Percentiles rank a stretch among this genome's conserved stretches.
Conservation (phyloP, 495 filamentous ascomycete genomes). For the Trichoderma erinaceum region DNA sequence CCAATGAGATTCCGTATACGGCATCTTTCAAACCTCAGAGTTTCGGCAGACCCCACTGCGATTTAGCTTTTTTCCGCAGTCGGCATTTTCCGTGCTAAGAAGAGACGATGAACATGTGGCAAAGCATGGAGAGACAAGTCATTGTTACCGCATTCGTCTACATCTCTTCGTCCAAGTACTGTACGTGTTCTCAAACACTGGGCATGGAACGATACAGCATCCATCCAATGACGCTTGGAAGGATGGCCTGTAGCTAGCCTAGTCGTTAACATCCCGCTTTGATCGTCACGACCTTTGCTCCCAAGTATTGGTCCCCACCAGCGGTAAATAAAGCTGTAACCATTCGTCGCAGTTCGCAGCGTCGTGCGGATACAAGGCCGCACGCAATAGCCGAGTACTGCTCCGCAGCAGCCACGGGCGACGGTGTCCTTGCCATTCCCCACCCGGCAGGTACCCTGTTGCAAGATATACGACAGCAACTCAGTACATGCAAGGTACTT, state of each 20-base stretch:
- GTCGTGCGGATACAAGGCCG: neutral
- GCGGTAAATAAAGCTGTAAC: conserved; percentile 3
- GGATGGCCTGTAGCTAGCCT: too few relatives aligned
- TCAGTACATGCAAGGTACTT: neutral
- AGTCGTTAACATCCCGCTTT: too few relatives aligned
- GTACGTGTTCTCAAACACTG: neutral
- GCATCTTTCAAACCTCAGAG: neutral
- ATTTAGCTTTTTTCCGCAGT: conserved; percentile 13
- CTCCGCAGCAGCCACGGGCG: neutral
- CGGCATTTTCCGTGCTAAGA: conserved; percentile 9
- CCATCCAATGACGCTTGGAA: too few relatives aligned
- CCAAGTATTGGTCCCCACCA: neutral
- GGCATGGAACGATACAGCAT: too few relatives aligned
- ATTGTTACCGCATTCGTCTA: conserved; percentile 1
- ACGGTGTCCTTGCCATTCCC: neutral
- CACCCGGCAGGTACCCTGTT: neutral
- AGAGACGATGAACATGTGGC: neutral
- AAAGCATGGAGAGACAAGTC: neutral
- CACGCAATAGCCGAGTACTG: neutral
- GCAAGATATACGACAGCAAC: neutral
- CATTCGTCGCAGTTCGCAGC: neutral
- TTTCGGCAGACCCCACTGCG: neutral
- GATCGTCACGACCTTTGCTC: too few relatives aligned
- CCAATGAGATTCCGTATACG: neutral
- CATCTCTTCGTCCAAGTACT: neutral